Percentiles rank a stretch among this genome's conserved stretches.
These are phyloP conservation scores for Schizochytrium sp. DNA, from an alignment of 108 stramenopile genomes.

Conservation along the genomic window DNA sequence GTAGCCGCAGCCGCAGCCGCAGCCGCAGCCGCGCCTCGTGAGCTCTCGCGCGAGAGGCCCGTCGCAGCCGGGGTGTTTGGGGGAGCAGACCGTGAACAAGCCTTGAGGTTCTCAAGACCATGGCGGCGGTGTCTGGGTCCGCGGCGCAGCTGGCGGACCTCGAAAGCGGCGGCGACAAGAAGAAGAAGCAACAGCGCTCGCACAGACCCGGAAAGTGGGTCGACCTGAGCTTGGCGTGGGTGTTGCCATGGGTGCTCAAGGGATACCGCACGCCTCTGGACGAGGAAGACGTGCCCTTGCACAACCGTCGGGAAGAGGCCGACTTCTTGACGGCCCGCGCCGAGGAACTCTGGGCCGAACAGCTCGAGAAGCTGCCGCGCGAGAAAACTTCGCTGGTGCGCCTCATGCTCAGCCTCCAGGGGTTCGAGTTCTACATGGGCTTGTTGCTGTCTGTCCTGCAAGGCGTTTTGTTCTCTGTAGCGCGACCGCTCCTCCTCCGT, in stretches of 20 bases:
- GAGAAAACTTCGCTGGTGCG: not conserved
- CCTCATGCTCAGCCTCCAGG: not conserved
- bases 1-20: too few species aligned
- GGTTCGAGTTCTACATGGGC: constrained; percentile 9
- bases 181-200: too few species aligned
- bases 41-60: too few species aligned
- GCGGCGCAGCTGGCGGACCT: not conserved
- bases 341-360: not conserved
- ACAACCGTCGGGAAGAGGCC: not conserved
- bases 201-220: not conserved
- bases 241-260: not conserved
- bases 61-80: too few species aligned
- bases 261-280: not conserved
- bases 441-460: not conserved
- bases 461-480: not conserved
- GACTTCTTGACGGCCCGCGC: not conserved
- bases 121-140: too few species aligned
- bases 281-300: not conserved
- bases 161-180: not conserved
- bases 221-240: not conserved
- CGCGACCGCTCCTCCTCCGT: not conserved
- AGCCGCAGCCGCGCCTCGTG: too few species aligned
- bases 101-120: too few species aligned
- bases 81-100: too few species aligned
- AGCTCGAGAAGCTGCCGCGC: not conserved